Conservation (phyloP, 179 eudicot genomes). For the Sideroxylon spinosum region DNA sequence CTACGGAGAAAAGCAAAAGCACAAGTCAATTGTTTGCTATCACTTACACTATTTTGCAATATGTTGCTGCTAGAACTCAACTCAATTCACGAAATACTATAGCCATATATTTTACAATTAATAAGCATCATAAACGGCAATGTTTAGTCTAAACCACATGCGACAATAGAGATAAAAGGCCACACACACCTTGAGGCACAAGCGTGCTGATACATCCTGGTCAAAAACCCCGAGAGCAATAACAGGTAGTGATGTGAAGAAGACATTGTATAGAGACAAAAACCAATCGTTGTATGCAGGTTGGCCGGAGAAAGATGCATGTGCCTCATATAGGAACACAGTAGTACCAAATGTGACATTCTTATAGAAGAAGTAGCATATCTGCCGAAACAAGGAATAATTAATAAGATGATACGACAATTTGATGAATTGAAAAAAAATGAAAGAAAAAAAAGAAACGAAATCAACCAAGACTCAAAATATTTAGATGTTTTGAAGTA, state of each 20-base stretch:
- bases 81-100: too few relatives aligned
- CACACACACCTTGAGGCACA: slow-evolving; percentile 74
- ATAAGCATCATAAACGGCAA: neutral
- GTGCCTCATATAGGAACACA: slow-evolving; percentile 62
- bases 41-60: too few relatives aligned
- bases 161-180: neutral
- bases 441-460: neutral
- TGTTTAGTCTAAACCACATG: too few relatives aligned
- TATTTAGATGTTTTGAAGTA: neutral
- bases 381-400: slow-evolving; percentile 36
- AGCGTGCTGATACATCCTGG: slow-evolving; percentile 80
- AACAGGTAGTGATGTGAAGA: slow-evolving; percentile 76
- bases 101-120: too few relatives aligned
- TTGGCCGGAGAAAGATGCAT: slow-evolving; percentile 70
- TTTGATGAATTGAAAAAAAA: neutral
- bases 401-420: neutral
- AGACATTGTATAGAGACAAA: slow-evolving; percentile 66
- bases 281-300: slow-evolving; percentile 84
- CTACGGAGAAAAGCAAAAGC: too few relatives aligned
- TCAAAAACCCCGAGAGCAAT: slow-evolving; percentile 83
- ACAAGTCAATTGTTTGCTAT: too few relatives aligned
- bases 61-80: too few relatives aligned
- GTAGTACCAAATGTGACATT: slow-evolving; percentile 66
- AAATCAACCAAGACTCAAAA: neutral
- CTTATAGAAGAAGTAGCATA: slow-evolving; percentile 90